These are phyloP conservation scores for Aspergillus haitiensis DNA, from an alignment of 495 filamentous ascomycete species.

Conservation along the genomic window DNA sequence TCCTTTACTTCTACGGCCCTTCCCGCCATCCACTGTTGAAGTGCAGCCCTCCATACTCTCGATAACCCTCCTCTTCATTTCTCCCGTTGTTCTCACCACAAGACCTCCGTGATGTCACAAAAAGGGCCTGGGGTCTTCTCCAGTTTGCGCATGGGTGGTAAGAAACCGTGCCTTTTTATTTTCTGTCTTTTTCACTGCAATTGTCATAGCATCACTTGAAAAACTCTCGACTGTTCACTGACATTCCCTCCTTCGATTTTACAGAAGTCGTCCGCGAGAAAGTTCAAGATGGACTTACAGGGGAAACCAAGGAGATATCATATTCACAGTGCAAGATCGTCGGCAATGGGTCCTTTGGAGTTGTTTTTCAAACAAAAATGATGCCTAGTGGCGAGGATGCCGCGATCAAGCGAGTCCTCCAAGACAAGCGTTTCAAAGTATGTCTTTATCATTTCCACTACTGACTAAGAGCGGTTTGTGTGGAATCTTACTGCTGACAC, in stretches of 20 bases:
- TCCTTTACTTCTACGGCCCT: constrained; percentile 33
- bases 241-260: constrained; percentile 9
- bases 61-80: constrained; percentile 30
- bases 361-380: constrained; percentile 98
- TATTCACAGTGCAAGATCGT: constrained; percentile 99
- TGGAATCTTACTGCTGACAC: constrained; percentile 35
- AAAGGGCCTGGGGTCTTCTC: constrained; percentile 74
- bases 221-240: constrained; percentile 9
- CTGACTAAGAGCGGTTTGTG: constrained; percentile 2
- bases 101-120: constrained; percentile 61
- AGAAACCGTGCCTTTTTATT: constrained; percentile 32
- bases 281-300: constrained; percentile 96
- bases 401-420: constrained; percentile 96
- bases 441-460: constrained; percentile 12
- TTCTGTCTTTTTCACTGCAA: constrained; percentile 3
- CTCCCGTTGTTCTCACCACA: constrained; percentile 24
- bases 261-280: constrained; percentile 97
- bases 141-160: constrained; percentile 81
- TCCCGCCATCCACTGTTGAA: constrained; percentile 48
- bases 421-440: constrained; percentile 99
- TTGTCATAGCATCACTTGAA: constrained; percentile 10
- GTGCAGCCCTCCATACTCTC: constrained; percentile 47
- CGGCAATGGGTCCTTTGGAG: constrained; percentile 98
- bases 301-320: constrained; percentile 92
- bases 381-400: constrained; percentile 96